A percentile compares a stretch with the other conserved stretches of the same genome.
Evolutionary conservation across 176 grass and related monocot species (phyloP).

Genomic region (Phragmites australis): DNA sequence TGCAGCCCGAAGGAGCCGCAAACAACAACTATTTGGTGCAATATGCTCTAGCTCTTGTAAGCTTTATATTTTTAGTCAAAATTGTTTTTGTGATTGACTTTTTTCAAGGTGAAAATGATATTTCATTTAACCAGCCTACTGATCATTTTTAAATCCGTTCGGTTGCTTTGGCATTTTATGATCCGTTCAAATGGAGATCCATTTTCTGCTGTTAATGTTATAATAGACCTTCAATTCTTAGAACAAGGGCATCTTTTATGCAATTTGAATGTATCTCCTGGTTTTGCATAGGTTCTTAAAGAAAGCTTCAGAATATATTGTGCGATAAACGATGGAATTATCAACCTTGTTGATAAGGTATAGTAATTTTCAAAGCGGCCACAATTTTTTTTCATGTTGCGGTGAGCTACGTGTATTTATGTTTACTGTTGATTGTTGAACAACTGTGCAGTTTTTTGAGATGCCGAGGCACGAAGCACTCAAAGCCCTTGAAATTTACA

Average conservation of each 20-base stretch:
- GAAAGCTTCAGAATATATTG: slow-evolving; percentile 99
- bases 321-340: slow-evolving; percentile 96
- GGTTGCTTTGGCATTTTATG: not conserved
- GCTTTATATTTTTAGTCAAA: not conserved
- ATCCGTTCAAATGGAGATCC: slow-evolving; percentile 4
- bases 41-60: slow-evolving; percentile 87
- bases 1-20: slow-evolving; percentile 83
- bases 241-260: not conserved
- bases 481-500: slow-evolving; percentile 93
- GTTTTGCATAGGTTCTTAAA: slow-evolving; percentile 72
- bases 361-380: not conserved
- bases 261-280: slow-evolving; percentile 17
- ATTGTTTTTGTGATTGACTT: not conserved
- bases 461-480: slow-evolving; percentile 96
- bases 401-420: slow-evolving; percentile 29
- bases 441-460: slow-evolving; percentile 78
- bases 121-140: not conserved
- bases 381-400: slow-evolving; percentile 33
- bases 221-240: slow-evolving; percentile 13
- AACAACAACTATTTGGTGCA: slow-evolving; percentile 83
- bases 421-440: slow-evolving; percentile 17
- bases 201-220: slow-evolving; percentile 2
- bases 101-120: slow-evolving; percentile 1
- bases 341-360: slow-evolving; percentile 99
- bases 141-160: not conserved